Base-by-base conservation (phyloP, 345 rosid genomes). In the Cardamine occulta region DNA sequence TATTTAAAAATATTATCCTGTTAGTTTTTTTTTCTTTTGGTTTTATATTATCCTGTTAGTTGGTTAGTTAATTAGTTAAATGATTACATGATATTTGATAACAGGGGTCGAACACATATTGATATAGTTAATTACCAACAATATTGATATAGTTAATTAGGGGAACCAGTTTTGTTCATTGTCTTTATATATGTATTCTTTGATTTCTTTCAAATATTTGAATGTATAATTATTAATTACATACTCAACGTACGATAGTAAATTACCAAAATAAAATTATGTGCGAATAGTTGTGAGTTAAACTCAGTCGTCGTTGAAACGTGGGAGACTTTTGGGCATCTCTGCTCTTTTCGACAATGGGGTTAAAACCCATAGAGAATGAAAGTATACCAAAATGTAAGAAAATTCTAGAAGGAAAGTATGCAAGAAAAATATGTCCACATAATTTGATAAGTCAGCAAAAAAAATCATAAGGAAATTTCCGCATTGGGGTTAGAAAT, bases 31-130 rank as follows among this genome's bases (percentile, higher is more conserved):
- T 19, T 19, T 19, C 1, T 19, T 19, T 19, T 19, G 19, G 19
- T 19, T 19, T 19, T 19, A 57, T 15, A 70, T 77, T 77, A 77
- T 77, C 76, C 7, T 57, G 70, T 76, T 70, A 77, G 75, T 70
- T 70, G 76, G 72, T 77, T 77, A 77, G 80, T 77, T 77, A 70
- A 70, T 77, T 70, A 70, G 66, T 63, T 70, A 64, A 55, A 70
- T 70, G 71, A 55, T 70, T 63, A 63, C 72, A 39, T 24, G 44
- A 70, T 24, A 70, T 35, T 45, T 47, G 32, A 69, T 69, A 45
- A 10, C 7, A 17, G 4, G 44, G 42, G 4, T 32, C 15, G 13
- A 4, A 4, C 13, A 12, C 2, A 53, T 24, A 66, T 47, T 47
- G 31, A 66, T 66, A 49, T 44, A 53, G 11, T 60, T 61, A 35